phyloP scores from a whole-genome alignment of 495 filamentous ascomycete species.

The Hypoxylon fuscum region DNA sequence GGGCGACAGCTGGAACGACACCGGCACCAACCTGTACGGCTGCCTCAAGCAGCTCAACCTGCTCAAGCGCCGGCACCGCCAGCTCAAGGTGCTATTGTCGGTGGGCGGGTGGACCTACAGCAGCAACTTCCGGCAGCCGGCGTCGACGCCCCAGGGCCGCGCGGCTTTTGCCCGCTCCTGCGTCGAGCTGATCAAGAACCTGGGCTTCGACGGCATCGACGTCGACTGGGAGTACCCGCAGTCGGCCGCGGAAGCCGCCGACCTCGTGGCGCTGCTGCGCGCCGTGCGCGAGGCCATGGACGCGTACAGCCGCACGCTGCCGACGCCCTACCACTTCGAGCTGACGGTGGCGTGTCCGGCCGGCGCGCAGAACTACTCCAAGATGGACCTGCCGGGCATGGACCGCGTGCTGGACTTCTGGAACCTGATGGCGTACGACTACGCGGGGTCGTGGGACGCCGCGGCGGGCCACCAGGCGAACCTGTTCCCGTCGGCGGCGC shows the following conservation, averaged over 20 bases:
- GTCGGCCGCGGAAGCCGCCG: constrained; percentile 65
- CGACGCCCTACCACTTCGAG: constrained; percentile 69
- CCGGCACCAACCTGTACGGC: constrained; percentile 82
- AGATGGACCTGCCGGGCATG: constrained; percentile 78
- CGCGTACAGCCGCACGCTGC: constrained; percentile 62
- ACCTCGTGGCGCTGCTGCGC: constrained; percentile 80
- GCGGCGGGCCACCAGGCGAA: constrained; percentile 84
- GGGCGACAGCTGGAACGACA: constrained; percentile 77
- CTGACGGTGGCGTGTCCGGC: constrained; percentile 79
- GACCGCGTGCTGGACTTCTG: constrained; percentile 88
- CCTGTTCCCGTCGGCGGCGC: constrained; percentile 63
- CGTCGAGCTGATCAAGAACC: constrained; percentile 72
- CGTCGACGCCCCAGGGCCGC: constrained; percentile 69
- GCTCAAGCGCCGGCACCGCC: constrained; percentile 85
- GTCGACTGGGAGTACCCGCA: constrained; percentile 71
- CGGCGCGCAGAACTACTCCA: constrained; percentile 77
- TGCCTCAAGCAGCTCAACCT: constrained; percentile 94
- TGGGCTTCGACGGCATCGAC: constrained; percentile 67
- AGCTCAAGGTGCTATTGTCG: constrained; percentile 89
- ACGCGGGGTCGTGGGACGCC: constrained; percentile 79
- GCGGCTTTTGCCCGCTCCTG: constrained; percentile 73
- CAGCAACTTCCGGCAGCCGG: constrained; percentile 80
- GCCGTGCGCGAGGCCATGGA: constrained; percentile 68
- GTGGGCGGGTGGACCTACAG: constrained; percentile 98
- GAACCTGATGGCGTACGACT: constrained; percentile 92